These are phyloP conservation scores for Stentor coeruleus DNA, from an alignment of 73 alveolate genomes.

Conservation along the genomic window DNA sequence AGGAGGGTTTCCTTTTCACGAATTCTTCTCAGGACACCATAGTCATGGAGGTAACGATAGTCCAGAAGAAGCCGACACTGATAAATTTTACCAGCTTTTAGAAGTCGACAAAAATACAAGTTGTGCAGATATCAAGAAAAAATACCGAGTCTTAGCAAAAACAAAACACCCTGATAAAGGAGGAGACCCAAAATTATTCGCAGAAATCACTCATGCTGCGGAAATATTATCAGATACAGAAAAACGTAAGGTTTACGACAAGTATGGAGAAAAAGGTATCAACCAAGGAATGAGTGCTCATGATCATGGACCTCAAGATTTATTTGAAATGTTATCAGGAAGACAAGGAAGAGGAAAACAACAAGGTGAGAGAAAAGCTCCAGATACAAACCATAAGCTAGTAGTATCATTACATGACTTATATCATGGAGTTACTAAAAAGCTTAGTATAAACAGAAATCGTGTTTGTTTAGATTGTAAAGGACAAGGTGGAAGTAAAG, in stretches of 20 bases:
- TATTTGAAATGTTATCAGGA: constrained; percentile 49
- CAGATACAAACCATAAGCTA: constrained; percentile 71
- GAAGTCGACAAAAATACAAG: constrained; percentile 87
- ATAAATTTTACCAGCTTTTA: constrained; percentile 76
- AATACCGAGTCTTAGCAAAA: constrained; percentile 80
- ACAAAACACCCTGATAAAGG: constrained; percentile 98
- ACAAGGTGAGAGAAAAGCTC: constrained; percentile 73
- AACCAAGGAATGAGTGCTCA: constrained; percentile 83
- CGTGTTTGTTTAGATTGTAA: constrained; percentile 84
- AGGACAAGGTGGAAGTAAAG: constrained; percentile 88
- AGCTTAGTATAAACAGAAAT: constrained; percentile 80
- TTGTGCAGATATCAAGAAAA: constrained; percentile 80
- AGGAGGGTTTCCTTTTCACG: constrained; percentile 29
- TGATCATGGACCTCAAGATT: constrained; percentile 63
- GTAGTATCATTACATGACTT: constrained; percentile 88
- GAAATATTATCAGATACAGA: constrained; percentile 86
- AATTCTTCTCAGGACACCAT: neutral
- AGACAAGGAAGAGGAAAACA: neutral
- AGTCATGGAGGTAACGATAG: neutral
- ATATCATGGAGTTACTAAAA: constrained; percentile 84
- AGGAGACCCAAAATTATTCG: constrained; percentile 85
- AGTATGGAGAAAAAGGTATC: constrained; percentile 96
- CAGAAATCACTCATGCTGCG: constrained; percentile 85
- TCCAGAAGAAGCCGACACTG: constrained; percentile 63
- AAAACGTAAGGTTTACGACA: constrained; percentile 93